Conservation (phyloP, 2,329 filamentous ascomycete species). For the Cercospora canescens region DNA sequence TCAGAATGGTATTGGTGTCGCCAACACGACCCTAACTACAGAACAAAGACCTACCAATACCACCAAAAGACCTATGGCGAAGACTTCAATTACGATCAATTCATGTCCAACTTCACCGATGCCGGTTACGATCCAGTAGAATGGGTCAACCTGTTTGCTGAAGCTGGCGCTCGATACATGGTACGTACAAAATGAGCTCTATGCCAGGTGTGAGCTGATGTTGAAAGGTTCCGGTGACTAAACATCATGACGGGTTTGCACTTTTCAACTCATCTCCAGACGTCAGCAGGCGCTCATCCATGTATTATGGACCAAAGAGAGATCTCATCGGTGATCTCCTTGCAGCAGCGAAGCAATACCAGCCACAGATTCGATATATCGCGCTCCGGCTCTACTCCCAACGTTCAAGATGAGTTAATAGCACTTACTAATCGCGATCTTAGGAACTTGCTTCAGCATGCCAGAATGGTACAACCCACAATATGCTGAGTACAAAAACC, state of each 20-base stretch:
- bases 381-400: neutral
- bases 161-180: constrained; percentile 33
- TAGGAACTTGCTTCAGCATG: constrained; percentile 51
- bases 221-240: constrained; percentile 30
- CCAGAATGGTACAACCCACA: constrained; percentile 54
- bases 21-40: constrained; percentile 6
- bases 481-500: constrained; percentile 42
- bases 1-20: constrained; percentile 23
- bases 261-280: constrained; percentile 43
- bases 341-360: constrained; percentile 43
- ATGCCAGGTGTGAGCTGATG: neutral
- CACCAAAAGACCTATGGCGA: neutral
- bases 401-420: neutral
- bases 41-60: constrained; percentile 4
- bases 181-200: too few relatives aligned
- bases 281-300: constrained; percentile 43
- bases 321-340: constrained; percentile 49
- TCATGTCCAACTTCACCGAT: constrained; percentile 14
- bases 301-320: constrained; percentile 45
- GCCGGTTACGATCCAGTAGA: constrained; percentile 15
- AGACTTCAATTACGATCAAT: constrained; percentile 15
- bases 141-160: constrained; percentile 18
- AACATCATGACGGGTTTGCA: constrained; percentile 53
- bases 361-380: constrained; percentile 40
- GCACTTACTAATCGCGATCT: neutral